A percentile compares a stretch with the other conserved stretches of the same genome.
Conservation (phyloP, 2,329 filamentous ascomycete genomes). For the Pseudogymnoascus verrucosus region DNA sequence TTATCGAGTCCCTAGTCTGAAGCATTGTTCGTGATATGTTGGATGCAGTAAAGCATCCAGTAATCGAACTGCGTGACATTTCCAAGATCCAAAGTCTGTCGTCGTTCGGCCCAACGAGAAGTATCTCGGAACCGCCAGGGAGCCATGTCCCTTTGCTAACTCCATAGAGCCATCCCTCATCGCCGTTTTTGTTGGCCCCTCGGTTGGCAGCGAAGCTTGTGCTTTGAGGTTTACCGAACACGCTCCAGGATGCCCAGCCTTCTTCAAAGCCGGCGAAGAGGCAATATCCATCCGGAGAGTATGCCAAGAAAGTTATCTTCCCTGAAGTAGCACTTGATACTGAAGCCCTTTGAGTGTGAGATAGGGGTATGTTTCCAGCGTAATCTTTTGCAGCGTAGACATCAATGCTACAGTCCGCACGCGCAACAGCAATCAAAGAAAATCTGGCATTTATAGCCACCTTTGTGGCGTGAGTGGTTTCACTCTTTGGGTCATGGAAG, state of each 20-base stretch:
- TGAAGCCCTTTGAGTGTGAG: slow-evolving; percentile 66
- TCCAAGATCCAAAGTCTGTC: slow-evolving; percentile 81
- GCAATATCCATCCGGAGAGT: slow-evolving; percentile 94
- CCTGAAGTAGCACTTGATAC: slow-evolving; percentile 63
- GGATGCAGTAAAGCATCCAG: slow-evolving; percentile 82
- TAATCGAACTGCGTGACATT: slow-evolving; percentile 88
- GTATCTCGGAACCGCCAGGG: slow-evolving; percentile 76
- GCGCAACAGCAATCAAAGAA: slow-evolving; percentile 83
- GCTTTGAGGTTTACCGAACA: slow-evolving; percentile 84
- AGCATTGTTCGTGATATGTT: slow-evolving; percentile 86
- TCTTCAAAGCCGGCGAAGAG: slow-evolving; percentile 87
- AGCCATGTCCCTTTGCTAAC: slow-evolving; percentile 76
- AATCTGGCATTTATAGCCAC: slow-evolving; percentile 91
- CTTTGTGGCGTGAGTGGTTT: slow-evolving; percentile 55
- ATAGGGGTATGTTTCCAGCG: slow-evolving; percentile 80
- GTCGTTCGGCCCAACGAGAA: slow-evolving; percentile 63
- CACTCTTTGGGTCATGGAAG: slow-evolving; percentile 66
- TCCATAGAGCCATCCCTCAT: slow-evolving; percentile 78
- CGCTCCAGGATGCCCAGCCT: slow-evolving; percentile 95
- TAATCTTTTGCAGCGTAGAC: slow-evolving; percentile 96
- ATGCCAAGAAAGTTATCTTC: slow-evolving; percentile 63
- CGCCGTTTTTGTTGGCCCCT: slow-evolving; percentile 54
- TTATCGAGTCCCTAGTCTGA: slow-evolving; percentile 78
- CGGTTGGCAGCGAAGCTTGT: slow-evolving; percentile 72
- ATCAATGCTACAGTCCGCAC: slow-evolving; percentile 66